phyloP scores from a whole-genome alignment of 257 asterid genomes.

The Salvia splendens region DNA sequence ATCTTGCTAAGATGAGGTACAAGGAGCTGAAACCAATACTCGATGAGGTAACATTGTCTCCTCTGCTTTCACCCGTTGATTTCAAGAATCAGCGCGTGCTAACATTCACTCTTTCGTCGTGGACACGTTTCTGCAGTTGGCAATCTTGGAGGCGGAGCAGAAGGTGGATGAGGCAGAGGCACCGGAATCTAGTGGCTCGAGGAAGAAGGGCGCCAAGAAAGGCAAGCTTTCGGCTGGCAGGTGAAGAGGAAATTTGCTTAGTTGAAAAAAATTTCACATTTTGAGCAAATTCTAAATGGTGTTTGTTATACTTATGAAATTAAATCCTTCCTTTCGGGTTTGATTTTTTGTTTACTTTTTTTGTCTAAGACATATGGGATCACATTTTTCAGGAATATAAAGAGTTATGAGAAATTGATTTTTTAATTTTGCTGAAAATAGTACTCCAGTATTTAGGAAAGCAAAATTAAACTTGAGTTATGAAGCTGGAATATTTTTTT shows the following conservation, averaged over 20 bases:
- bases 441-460: too few relatives aligned
- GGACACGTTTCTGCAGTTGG: constrained; percentile 51
- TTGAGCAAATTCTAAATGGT: too few relatives aligned
- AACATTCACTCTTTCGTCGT: constrained; percentile 8
- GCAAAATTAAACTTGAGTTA: too few relatives aligned
- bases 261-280: too few relatives aligned
- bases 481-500: too few relatives aligned
- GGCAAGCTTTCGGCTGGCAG: constrained; percentile 52
- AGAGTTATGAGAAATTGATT: too few relatives aligned
- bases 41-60: constrained; percentile 64
- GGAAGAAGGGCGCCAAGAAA: constrained; percentile 68
- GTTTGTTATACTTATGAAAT: too few relatives aligned
- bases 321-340: too few relatives aligned
- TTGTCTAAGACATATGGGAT: too few relatives aligned
- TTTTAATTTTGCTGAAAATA: too few relatives aligned
- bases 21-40: constrained; percentile 94
- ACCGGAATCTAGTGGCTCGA: constrained; percentile 58
- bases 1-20: constrained; percentile 88
- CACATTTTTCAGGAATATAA: too few relatives aligned
- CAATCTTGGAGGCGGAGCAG: constrained; percentile 87
- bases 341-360: too few relatives aligned
- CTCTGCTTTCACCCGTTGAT: neutral
- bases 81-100: neutral
- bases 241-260: constrained; percentile 20
- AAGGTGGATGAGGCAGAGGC: constrained; percentile 90